These are phyloP conservation scores for Macrolepiota dolichaula DNA, from an alignment of 768 basidiomycete species.

Conservation along the genomic window DNA sequence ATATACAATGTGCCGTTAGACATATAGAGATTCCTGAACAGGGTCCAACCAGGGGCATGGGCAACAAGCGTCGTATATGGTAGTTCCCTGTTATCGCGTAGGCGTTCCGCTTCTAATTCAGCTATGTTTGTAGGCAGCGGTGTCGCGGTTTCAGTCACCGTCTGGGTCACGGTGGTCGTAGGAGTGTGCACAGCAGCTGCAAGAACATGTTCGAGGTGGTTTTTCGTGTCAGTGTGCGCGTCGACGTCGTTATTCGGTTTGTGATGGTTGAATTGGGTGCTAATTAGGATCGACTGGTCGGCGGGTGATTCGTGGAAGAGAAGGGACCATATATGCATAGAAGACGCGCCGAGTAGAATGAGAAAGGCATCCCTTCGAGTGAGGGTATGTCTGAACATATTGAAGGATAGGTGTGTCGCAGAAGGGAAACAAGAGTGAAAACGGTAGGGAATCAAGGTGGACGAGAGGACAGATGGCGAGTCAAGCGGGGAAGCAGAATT, in stretches of 20 bases:
- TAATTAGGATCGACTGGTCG: constrained; percentile 29
- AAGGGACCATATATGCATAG: constrained; percentile 50
- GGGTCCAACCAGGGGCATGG: constrained; percentile 82
- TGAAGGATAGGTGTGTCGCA: neutral
- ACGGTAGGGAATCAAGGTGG: neutral
- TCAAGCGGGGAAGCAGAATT: no score
- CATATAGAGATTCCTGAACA: constrained; percentile 83
- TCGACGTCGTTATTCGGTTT: neutral
- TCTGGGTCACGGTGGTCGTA: constrained; percentile 2
- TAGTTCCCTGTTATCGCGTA: constrained; percentile 24
- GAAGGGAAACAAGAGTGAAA: neutral
- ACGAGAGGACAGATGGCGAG: neutral
- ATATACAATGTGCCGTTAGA: constrained; percentile 78
- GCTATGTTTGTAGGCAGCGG: neutral
- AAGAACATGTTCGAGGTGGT: constrained; percentile 1
- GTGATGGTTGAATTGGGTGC: constrained; percentile 19
- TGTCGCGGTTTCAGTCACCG: constrained; percentile 3
- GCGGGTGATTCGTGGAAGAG: constrained; percentile 26
- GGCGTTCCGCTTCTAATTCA: constrained; percentile 10
- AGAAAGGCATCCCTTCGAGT: constrained; percentile 58
- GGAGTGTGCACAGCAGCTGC: constrained; percentile 1
- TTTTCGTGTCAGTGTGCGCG: neutral
- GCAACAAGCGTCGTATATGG: constrained; percentile 55
- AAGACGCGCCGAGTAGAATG: constrained; percentile 52
- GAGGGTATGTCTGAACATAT: constrained; percentile 38